phyloP scores from a whole-genome alignment of 768 basidiomycete genomes.

The Tylopilus plumbeoviolaceoides region DNA sequence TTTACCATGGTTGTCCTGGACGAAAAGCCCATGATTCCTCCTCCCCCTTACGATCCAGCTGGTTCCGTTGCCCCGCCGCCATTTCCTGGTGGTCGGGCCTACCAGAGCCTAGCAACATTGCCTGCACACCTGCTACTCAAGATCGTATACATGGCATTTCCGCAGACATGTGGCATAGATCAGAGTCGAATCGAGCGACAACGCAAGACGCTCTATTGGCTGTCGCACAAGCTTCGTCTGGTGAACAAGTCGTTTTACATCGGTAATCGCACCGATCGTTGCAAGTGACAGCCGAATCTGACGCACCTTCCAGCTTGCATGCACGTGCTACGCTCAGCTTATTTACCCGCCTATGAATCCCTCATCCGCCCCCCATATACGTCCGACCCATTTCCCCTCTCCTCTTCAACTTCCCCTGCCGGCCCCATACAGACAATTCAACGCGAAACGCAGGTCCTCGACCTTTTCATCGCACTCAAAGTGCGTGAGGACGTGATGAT shows the following conservation, averaged over 20 bases:
- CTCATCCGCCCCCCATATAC: slow-evolving; percentile 67
- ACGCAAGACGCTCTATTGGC: slow-evolving; percentile 69
- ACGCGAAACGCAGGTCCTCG: slow-evolving; percentile 71
- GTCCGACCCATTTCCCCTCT: slow-evolving; percentile 72
- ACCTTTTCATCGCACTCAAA: slow-evolving; percentile 76
- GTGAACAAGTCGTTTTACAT: slow-evolving; percentile 66
- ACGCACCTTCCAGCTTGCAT: slow-evolving; percentile 52
- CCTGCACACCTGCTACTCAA: slow-evolving; percentile 66
- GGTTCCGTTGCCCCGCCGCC: slow-evolving; percentile 31
- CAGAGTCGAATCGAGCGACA: slow-evolving; percentile 45
- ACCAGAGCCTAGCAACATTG: slow-evolving; percentile 32
- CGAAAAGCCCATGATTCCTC: slow-evolving; percentile 36
- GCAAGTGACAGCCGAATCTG: background rate
- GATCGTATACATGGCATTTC: slow-evolving; percentile 64
- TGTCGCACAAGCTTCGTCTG: slow-evolving; percentile 55
- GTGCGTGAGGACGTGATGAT: slow-evolving; percentile 75
- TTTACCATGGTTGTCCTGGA: slow-evolving; percentile 43
- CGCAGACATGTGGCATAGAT: slow-evolving; percentile 40
- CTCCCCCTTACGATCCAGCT: slow-evolving; percentile 36
- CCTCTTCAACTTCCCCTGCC: slow-evolving; percentile 17
- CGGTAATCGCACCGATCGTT: slow-evolving; percentile 32
- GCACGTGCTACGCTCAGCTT: slow-evolving; percentile 75
- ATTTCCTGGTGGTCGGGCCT: slow-evolving; percentile 24
- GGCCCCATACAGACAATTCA: slow-evolving; percentile 47
- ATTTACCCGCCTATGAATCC: slow-evolving; percentile 60